These are phyloP conservation scores for Curvularia hawaiiensis DNA, from an alignment of 2,329 filamentous ascomycete species.

Conservation along the genomic window DNA sequence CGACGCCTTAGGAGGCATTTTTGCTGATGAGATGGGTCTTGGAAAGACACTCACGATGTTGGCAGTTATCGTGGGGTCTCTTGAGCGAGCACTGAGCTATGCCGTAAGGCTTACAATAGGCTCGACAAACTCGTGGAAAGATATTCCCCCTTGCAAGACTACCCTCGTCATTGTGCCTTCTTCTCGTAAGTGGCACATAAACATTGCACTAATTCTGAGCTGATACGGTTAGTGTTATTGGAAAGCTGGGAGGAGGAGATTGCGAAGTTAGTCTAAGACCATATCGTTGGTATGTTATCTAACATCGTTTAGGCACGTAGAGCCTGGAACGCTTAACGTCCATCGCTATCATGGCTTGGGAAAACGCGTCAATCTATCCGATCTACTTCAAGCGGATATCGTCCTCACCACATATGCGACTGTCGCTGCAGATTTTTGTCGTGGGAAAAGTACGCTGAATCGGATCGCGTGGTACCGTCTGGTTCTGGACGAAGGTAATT, in stretches of 20 bases:
- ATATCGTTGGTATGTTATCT: not conserved
- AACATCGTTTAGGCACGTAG: not conserved
- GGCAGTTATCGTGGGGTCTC: slow-evolving; percentile 54
- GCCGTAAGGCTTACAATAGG: slow-evolving; percentile 15
- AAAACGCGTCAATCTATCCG: not conserved
- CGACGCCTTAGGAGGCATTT: slow-evolving; percentile 51
- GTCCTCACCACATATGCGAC: slow-evolving; percentile 42
- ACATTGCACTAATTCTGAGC: slow-evolving; percentile 20
- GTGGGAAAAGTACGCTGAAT: slow-evolving; percentile 15
- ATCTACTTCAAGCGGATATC: slow-evolving; percentile 19
- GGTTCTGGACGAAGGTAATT: slow-evolving; percentile 38
- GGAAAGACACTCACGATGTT: slow-evolving; percentile 63
- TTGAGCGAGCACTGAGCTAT: slow-evolving; percentile 47
- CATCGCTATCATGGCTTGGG: slow-evolving; percentile 27
- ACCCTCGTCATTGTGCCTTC: slow-evolving; percentile 41
- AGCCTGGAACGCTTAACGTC: not conserved
- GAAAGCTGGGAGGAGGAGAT: slow-evolving; percentile 4
- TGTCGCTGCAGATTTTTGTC: slow-evolving; percentile 17
- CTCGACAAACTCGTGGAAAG: not conserved
- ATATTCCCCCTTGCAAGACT: slow-evolving; percentile 18
- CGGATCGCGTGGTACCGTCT: slow-evolving; percentile 37
- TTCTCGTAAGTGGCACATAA: slow-evolving; percentile 26
- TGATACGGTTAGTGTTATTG: not conserved
- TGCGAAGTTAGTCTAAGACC: not conserved
- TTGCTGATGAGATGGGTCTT: slow-evolving; percentile 67